Conservation (phyloP, 805 yeast genomes). For the Saitoella complicata region DNA sequence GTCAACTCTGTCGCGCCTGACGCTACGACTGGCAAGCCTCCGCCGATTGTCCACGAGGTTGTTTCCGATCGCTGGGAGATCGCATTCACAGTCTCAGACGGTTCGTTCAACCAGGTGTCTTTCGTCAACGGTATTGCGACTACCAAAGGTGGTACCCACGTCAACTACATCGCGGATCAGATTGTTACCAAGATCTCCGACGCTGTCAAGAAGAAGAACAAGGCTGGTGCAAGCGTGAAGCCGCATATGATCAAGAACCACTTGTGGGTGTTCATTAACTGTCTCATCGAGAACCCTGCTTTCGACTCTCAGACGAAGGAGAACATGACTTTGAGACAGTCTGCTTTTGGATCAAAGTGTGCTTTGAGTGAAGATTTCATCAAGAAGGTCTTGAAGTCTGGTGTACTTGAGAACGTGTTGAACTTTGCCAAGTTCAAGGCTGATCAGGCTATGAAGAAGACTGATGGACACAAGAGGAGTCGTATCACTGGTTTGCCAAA, state of each 20-base stretch:
- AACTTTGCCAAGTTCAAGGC: slow-evolving; percentile 81
- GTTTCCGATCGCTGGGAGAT: slow-evolving; percentile 87
- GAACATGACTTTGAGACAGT: slow-evolving; percentile 73
- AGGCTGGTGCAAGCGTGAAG: slow-evolving; percentile 51
- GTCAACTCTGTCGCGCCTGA: slow-evolving; percentile 39
- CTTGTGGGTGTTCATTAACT: slow-evolving; percentile 80
- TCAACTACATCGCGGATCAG: slow-evolving; percentile 70
- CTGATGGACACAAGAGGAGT: slow-evolving; percentile 68
- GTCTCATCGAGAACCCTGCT: slow-evolving; percentile 90
- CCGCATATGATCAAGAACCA: slow-evolving; percentile 80
- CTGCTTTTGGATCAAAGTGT: slow-evolving; percentile 78
- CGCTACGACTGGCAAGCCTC: slow-evolving; percentile 26
- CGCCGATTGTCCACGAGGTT: slow-evolving; percentile 58
- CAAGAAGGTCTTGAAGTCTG: slow-evolving; percentile 56
- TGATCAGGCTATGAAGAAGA: slow-evolving; percentile 68
- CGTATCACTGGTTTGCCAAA: slow-evolving; percentile 81
- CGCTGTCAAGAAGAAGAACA: slow-evolving; percentile 51
- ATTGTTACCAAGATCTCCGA: slow-evolving; percentile 64
- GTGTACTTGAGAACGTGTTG: slow-evolving; percentile 47
- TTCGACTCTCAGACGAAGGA: slow-evolving; percentile 97
- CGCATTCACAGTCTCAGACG: slow-evolving; percentile 87
- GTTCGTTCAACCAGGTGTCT: slow-evolving; percentile 80
- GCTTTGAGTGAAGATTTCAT: slow-evolving; percentile 66
- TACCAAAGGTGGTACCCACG: slow-evolving; percentile 93
- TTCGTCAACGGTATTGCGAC: slow-evolving; percentile 97